Evolutionary conservation across 2,329 filamentous ascomycete genomes (phyloP), one percentile per base, ranked within the genome.

Genomic region (Samsoniella hepiali): DNA sequence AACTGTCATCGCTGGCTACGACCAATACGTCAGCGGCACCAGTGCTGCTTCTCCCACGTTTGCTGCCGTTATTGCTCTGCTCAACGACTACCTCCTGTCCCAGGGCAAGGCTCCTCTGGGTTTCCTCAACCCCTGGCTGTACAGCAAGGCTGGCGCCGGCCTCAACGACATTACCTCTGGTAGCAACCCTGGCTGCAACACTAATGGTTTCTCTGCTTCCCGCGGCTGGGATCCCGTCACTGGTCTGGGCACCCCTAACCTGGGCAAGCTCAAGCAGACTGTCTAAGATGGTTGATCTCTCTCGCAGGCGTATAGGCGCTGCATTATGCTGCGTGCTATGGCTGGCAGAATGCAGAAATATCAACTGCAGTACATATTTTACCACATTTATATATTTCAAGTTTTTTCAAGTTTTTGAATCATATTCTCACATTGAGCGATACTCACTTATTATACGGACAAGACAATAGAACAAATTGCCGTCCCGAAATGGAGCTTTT

Each of bases 81-180:
- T 81, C 49, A 81, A 81, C 47, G 78, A 78, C 36, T 78, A 77
- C 49, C 70, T 77, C 13, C 67, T 76, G 44, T 73, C 72, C 2
- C 67, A 71, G 34, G 73, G 72, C 1, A 69, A 73, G 67, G 55
- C 73, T 1, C 71, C 77, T 1, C 69, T 81, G 22, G 79, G 79
- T 1, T 82, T 81, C 64, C 69, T 81, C 5, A 81, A 81, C 63
- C 78, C 79, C 0, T 75, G 72, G 71, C 66, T 77, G 53, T 78
- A 78, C 67, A 69, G 68, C 51, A 63, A 62, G 22, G 65, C 65
- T 17, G 53, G 63, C 59, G 42, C 61, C 34, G 67, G 57, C 22
- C 62, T 72, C 31, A 67, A 64, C 2, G 69, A 71, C n/a, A 67
- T 71, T 31, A 64, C 63, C 13, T 62, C 51, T 2, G 69, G 67